Evolutionary conservation across 495 filamentous ascomycete species (phyloP), one percentile per base, ranked within the genome.

Genomic region (Bryoglossum gracile): DNA sequence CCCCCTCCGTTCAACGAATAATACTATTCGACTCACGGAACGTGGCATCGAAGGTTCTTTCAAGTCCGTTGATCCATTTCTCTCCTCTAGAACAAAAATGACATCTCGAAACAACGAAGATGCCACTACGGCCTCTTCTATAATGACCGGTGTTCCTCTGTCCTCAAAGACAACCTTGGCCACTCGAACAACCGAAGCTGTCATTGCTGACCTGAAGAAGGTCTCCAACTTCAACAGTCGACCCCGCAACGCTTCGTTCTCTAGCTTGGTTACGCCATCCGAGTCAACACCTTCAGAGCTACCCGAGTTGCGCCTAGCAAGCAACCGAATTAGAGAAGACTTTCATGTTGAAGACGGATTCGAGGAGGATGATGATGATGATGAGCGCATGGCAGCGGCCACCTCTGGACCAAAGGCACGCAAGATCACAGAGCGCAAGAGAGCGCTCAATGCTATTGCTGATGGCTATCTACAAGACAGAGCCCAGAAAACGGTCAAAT

Each of bases 401-500:
- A 44, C 42, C 3, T n/a, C n/a, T n/a, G n/a, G n/a, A n/a, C 14
- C 58, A 14, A 51, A 59, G 14, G 55, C 60, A 37, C 59, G 58
- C 17, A 70, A 68, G 41, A 59, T 69, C 30, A 71, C 74, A 2
- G 68, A 77, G 43, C 68, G 67, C 18, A 70, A 71, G 25, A 66
- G 67, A 24, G 53, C 60, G 4, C 76, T 81, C 33, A 74, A 75
- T 47, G 68, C 69, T 6, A 65, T 69, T 40, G 84, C 83, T 42
- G 65, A 75, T 70, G 65, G 62, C 10, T 41, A 51, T 41, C 22
- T 57, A 8, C 40, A 46, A 17, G 33, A 36, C 3, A 5, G 14
- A 8, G 19, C 40, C 21, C 44, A 23, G 26, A 55, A 51, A 16
- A 9, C 18, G 8, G 13, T 46, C 35, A 56, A 51, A 39, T 41